Percentiles rank a stretch among this genome's conserved stretches.
These are phyloP conservation scores for Penicillium pancosmium DNA, from an alignment of 495 filamentous ascomycete genomes.

Conservation along the genomic window DNA sequence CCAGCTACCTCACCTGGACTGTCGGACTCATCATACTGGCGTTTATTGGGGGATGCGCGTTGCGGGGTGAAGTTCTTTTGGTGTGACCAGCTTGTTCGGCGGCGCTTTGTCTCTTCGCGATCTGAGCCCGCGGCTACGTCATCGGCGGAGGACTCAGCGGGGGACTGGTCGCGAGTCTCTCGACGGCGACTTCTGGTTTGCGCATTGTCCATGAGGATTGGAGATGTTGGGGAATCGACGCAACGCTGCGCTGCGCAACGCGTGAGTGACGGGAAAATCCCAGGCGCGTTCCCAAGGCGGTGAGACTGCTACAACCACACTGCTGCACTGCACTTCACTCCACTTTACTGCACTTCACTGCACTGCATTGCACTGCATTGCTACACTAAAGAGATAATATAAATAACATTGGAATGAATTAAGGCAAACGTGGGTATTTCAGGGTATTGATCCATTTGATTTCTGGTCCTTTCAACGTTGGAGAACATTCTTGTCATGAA, in stretches of 20 bases:
- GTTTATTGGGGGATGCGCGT: conserved; percentile 36
- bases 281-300: conserved; percentile 18
- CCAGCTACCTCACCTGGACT: conserved; percentile 50
- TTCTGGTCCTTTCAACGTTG: no score
- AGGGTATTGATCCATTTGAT: no score
- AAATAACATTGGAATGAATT: background rate
- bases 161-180: conserved; percentile 36
- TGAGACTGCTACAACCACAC: conserved; percentile 17
- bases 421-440: background rate
- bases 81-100: conserved; percentile 41
- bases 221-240: conserved; percentile 9
- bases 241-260: conserved; percentile 4
- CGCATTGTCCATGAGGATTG: conserved; percentile 30
- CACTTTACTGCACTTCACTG: no score
- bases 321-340: conserved; percentile 1
- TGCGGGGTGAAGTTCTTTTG: conserved; percentile 41
- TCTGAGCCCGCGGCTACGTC: conserved; percentile 52
- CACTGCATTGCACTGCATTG: no score
- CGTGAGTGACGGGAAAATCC: conserved; percentile 15
- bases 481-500: no score
- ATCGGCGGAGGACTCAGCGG: conserved; percentile 54
- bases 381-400: background rate
- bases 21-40: conserved; percentile 39
- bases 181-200: conserved; percentile 59
- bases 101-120: conserved; percentile 40